Evolutionary conservation across 2,329 filamentous ascomycete species (phyloP), one percentile per base, ranked within the genome.

Genomic region (Pyricularia sp.): DNA sequence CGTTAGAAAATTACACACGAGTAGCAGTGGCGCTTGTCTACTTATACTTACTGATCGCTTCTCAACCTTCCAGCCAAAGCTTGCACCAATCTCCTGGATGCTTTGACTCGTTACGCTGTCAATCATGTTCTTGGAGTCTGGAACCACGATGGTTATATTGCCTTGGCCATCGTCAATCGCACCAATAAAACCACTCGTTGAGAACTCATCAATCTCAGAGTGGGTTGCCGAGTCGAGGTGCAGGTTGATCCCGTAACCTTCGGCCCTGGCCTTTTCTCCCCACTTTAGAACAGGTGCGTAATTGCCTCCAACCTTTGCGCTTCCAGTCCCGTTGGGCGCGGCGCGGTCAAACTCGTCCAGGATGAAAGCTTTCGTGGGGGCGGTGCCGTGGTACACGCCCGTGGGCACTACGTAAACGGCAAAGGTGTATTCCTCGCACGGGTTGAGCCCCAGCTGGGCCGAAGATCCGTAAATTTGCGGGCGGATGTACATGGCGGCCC

Each of bases 241-340:
- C 75, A 98, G 83, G 1, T 94, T 98, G 76, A 98, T 98, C n/a
- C 92, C 94, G 76, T 87, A 98, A 36, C 94, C 94, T 70, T 92
- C 86, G 23, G 83, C 81, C 69, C 90, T 83, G 0, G 95, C 94
- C 75, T 86, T 90, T 74, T 97, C 93, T 76, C 92, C 96, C 85
- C 92, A 93, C 69, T 91, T 85, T 75, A 98, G 80, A 5, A 98
- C 94, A 2, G 94, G 94, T 11, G 94, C 94, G 77, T 98, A 98
- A 81, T 98, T 98, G 17, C 94, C 95, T 30, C 95, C 94, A 3
- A 98, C 86, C 81, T 98, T 98, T n/a, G 93, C 94, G 71, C 88
- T 90, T 0, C 94, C 94, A 0, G 92, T 96, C 0, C 94, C 94
- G 74, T 93, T 88, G 0, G 95, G 94, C n/a, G 94, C 94, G 0